A percentile compares a stretch with the other conserved stretches of the same genome.
Evolutionary conservation across 2,329 filamentous ascomycete genomes (phyloP).

Genomic region (Penicillium sp.): DNA sequence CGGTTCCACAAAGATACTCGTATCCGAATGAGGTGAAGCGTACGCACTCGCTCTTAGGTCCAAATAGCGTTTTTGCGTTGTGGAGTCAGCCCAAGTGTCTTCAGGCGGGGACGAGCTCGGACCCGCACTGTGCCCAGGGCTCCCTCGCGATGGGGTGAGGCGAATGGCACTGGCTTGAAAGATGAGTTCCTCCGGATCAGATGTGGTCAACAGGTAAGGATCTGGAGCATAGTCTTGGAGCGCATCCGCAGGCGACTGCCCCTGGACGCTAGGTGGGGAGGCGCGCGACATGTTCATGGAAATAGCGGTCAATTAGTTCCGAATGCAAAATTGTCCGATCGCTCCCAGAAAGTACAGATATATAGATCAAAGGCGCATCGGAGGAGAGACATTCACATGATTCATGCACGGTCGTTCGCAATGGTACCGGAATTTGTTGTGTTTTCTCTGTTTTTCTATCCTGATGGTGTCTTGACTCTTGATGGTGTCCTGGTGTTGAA

Average conservation of each 20-base stretch:
- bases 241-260: slow-evolving; percentile 24
- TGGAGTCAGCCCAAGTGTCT: slow-evolving; percentile 16
- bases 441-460: neutral
- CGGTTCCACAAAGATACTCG: slow-evolving; percentile 16
- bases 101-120: slow-evolving; percentile 15
- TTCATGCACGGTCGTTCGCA: neutral
- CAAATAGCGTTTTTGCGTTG: slow-evolving; percentile 13
- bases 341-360: neutral
- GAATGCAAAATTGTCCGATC: neutral
- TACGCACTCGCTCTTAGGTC: slow-evolving; percentile 9
- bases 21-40: slow-evolving; percentile 10
- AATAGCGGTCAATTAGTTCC: neutral
- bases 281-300: slow-evolving; percentile 26
- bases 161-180: slow-evolving; percentile 35
- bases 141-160: slow-evolving; percentile 26
- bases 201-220: slow-evolving; percentile 39
- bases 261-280: slow-evolving; percentile 19
- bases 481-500: neutral
- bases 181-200: slow-evolving; percentile 38
- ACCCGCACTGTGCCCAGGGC: slow-evolving; percentile 18
- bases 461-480: neutral
- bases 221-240: slow-evolving; percentile 37
- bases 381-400: neutral
- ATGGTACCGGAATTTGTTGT: neutral
- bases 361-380: neutral